phyloP scores from a whole-genome alignment of 1,139 yeast genomes.

The Yamadazyma conglobata region DNA sequence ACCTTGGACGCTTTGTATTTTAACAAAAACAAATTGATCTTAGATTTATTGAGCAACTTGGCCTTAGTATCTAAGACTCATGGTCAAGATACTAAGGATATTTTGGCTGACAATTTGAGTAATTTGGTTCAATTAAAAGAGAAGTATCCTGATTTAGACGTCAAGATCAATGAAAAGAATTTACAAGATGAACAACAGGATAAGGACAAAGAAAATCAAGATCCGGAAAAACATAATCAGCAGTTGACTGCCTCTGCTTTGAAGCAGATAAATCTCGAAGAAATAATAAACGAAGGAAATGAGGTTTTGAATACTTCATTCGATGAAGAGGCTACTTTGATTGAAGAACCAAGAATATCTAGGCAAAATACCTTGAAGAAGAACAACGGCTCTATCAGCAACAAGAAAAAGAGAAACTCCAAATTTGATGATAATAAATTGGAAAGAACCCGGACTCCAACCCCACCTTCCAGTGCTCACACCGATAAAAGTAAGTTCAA shows the following conservation, averaged over 20 bases:
- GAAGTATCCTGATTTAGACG: slow-evolving; percentile 38
- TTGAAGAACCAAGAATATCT: slow-evolving; percentile 23
- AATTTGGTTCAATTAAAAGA: slow-evolving; percentile 27
- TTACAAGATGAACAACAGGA: slow-evolving; percentile 19
- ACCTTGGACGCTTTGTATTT: slow-evolving; percentile 45
- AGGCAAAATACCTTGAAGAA: slow-evolving; percentile 28
- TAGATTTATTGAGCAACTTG: slow-evolving; percentile 41
- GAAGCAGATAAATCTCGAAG: slow-evolving; percentile 32
- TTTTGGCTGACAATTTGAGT: slow-evolving; percentile 32
- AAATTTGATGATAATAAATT: slow-evolving; percentile 12
- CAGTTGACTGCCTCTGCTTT: slow-evolving; percentile 4
- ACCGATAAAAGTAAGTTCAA: slow-evolving; percentile 14
- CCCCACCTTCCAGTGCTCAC: slow-evolving; percentile 21
- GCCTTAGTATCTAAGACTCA: slow-evolving; percentile 46
- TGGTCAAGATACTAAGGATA: slow-evolving; percentile 43
- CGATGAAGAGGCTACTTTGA: slow-evolving; percentile 35
- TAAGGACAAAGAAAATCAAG: slow-evolving; percentile 8
- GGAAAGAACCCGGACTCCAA: slow-evolving; percentile 22
- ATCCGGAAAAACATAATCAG: not conserved
- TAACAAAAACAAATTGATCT: slow-evolving; percentile 44
- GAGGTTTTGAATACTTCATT: slow-evolving; percentile 33
- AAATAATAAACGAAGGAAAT: slow-evolving; percentile 31
- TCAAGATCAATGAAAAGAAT: slow-evolving; percentile 19
- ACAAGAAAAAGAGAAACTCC: slow-evolving; percentile 25
- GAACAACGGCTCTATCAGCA: slow-evolving; percentile 20